Base-by-base conservation (phyloP, 2,329 filamentous ascomycete species). In the Ilyonectria mors-panacis region DNA sequence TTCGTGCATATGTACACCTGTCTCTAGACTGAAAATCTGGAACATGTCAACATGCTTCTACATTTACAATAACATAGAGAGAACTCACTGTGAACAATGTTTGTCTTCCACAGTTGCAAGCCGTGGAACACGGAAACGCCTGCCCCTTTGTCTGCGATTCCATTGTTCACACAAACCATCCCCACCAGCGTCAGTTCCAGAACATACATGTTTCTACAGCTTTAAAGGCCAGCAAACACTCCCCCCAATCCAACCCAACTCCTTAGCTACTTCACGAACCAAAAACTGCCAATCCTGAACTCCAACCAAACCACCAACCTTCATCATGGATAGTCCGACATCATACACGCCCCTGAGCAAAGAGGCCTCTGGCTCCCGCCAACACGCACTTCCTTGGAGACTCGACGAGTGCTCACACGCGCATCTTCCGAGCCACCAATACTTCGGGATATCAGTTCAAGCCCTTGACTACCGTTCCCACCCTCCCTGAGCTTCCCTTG, bases 151-250 rank as follows among this genome's bases (percentile, higher is more conserved):
- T 62, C 21, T 30, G n/a, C 21, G 17, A 1, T 6, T 5, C 4
- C 30, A 45, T 67, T 69, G 57, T 69, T 73, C 70, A 55, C 63
- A 26, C 6, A n/a, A 15, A 8, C 6, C 13, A 33, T 33, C 30
- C 12, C 12, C 8, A 33, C 30, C 30, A 12, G 30, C 30, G 12
- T 33, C 30, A 33, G 30, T 9, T 33, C 12, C 30, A 33, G 30
- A 12, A 33, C 30, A 6, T 8, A 42, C 17, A 42, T n/a, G 15
- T n/a, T 39, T 15, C 15, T n/a, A 42, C 6, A 8, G 17, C 15
- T n/a, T 42, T 42, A 42, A 42, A n/a, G 8, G 39, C 4, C 15
- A 19, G 6, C 26, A 26, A 26, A 26, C 26, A 6, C 4, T 26
- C 26, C 26, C 26, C 5, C 4, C 6, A 26, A 26, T 26, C 5